Conservation (phyloP, 139 green algal genomes). For the Chlorella sp. region DNA sequence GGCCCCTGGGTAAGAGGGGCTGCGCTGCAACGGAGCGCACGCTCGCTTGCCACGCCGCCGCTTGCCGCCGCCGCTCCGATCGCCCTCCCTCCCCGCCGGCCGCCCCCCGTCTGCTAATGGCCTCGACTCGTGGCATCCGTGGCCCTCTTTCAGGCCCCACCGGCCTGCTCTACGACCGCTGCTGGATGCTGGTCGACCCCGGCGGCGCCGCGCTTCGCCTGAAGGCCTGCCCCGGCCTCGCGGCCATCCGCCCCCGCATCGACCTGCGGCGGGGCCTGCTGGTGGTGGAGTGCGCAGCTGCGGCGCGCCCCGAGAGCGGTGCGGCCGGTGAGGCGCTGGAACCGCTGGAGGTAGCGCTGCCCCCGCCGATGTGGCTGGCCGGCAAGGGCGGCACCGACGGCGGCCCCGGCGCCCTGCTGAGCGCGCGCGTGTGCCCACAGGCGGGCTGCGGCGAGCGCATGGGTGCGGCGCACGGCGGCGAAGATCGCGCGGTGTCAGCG, state of each 20-base stretch:
- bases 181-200: conserved; percentile 80
- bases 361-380: not conserved
- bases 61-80: no score
- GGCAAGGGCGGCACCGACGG: not conserved
- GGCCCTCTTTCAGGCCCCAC: conserved; percentile 42
- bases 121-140: no score
- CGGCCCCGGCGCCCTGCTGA: not conserved
- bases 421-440: conserved; percentile 7
- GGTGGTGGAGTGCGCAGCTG: no score
- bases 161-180: conserved; percentile 83
- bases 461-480: not conserved
- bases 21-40: not conserved
- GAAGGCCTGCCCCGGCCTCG: conserved; percentile 56
- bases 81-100: no score
- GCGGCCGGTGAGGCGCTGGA: not conserved
- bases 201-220: conserved; percentile 63
- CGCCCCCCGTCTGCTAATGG: no score
- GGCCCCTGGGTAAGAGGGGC: conserved; percentile 44
- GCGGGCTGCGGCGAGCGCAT: conserved; percentile 3
- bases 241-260: conserved; percentile 51
- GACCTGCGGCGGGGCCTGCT: conserved; percentile 49
- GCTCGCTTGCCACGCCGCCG: no score
- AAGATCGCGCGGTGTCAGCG: conserved; percentile 20
- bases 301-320: no score
- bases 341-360: conserved; percentile 14